These are phyloP conservation scores for Dictyostelium purpureum DNA, from an alignment of 78 protist genomes.

Conservation along the genomic window DNA sequence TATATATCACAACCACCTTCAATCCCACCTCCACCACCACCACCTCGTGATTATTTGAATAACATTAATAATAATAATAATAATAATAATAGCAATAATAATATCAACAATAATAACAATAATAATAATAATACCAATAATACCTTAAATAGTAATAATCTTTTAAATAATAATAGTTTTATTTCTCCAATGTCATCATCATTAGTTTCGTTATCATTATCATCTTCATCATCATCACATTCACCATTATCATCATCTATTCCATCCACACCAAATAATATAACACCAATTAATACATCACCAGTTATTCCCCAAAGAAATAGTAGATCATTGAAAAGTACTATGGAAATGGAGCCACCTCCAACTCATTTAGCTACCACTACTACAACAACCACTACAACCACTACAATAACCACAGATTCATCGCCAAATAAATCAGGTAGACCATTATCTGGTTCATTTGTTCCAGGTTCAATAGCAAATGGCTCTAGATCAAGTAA, in stretches of 20 bases:
- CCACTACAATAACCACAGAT: neutral
- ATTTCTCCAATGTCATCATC: conserved; percentile 30
- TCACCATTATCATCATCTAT: neutral
- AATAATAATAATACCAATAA: neutral
- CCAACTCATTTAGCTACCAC: neutral
- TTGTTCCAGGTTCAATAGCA: neutral
- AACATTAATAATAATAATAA: conserved; percentile 6
- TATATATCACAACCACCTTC: neutral
- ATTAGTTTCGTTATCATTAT: conserved; percentile 14
- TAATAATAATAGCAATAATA: conserved; percentile 4
- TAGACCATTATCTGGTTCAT: neutral
- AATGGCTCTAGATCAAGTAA: neutral
- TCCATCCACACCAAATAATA: neutral
- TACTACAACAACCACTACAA: neutral
- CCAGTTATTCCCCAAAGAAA: neutral
- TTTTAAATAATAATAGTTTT: neutral
- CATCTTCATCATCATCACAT: neutral
- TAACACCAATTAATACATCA: conserved; percentile 10
- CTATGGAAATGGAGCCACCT: conserved; percentile 63
- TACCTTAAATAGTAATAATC: neutral
- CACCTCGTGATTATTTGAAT: neutral
- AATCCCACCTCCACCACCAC: neutral
- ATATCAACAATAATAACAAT: neutral
- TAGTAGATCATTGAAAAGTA: conserved; percentile 16
- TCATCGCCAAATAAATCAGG: no score